A percentile compares a stretch with the other conserved stretches of the same genome.
phyloP scores from a whole-genome alignment of 2,329 filamentous ascomycete species.

The Sporothrix mexicana region DNA sequence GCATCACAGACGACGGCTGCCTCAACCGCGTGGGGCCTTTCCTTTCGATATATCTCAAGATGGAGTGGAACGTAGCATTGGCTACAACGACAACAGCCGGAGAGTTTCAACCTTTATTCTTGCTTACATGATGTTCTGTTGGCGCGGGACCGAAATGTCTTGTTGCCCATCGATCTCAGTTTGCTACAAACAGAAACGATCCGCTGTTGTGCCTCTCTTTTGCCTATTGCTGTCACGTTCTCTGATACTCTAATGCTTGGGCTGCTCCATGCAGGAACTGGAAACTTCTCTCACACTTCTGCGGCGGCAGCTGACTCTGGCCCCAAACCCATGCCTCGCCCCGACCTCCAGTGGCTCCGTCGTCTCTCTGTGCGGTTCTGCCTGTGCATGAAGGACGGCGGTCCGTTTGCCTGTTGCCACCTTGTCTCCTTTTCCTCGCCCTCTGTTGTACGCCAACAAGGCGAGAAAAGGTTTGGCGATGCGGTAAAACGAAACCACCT shows the following conservation, averaged over 20 bases:
- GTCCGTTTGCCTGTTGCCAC: constrained; percentile 19
- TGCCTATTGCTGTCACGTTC: constrained; percentile 50
- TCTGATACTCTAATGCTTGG: constrained; percentile 49
- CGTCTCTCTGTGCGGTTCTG: constrained; percentile 17
- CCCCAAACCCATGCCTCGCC: constrained; percentile 37
- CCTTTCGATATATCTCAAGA: constrained; percentile 32
- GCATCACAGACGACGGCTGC: constrained; percentile 12
- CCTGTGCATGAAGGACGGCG: constrained; percentile 35
- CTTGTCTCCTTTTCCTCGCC: neutral
- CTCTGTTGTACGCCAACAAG: neutral
- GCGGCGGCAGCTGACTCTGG: constrained; percentile 36
- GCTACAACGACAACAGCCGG: constrained; percentile 56
- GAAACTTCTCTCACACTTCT: constrained; percentile 28
- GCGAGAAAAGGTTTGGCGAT: constrained; percentile 48
- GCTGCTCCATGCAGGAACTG: constrained; percentile 35
- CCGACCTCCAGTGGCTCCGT: constrained; percentile 36
- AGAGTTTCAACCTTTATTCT: constrained; percentile 46
- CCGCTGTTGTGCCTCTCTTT: constrained; percentile 39
- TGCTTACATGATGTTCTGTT: too few relatives aligned
- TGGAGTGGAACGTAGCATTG: constrained; percentile 54
- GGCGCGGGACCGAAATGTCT: too few relatives aligned
- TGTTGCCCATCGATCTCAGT: neutral
- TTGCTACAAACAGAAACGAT: constrained; percentile 55
- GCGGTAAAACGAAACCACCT: constrained; percentile 48
- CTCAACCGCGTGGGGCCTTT: constrained; percentile 12